A percentile compares a stretch with the other conserved stretches of the same genome.
These are phyloP conservation scores for Dipodascopsis uninucleata DNA, from an alignment of 805 yeast species.

Conservation along the genomic window DNA sequence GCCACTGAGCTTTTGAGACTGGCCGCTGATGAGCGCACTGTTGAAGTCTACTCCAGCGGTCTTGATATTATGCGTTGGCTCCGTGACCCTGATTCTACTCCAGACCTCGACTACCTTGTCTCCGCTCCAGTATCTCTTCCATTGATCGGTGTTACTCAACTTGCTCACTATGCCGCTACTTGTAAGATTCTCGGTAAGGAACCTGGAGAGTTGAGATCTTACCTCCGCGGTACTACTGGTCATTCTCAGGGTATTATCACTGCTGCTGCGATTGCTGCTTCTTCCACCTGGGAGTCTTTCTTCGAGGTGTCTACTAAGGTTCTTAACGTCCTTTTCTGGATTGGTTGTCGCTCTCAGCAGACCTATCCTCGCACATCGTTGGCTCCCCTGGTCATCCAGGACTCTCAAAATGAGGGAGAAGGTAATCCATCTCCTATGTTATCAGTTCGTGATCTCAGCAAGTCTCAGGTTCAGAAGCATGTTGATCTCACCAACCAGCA, in stretches of 20 bases:
- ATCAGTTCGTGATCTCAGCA: constrained; percentile 82
- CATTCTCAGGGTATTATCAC: constrained; percentile 65
- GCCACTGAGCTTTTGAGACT: constrained; percentile 66
- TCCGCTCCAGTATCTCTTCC: constrained; percentile 95
- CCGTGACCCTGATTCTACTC: constrained; percentile 76
- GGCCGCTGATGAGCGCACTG: constrained; percentile 68
- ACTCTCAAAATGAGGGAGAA: constrained; percentile 88
- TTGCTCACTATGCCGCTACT: constrained; percentile 87
- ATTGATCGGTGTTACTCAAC: constrained; percentile 91
- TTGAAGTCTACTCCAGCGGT: constrained; percentile 90
- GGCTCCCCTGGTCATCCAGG: constrained; percentile 90
- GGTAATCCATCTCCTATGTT: constrained; percentile 98
- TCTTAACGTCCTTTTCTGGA: constrained; percentile 79
- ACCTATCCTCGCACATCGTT: constrained; percentile 90
- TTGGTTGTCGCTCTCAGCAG: constrained; percentile 88
- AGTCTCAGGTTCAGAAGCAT: constrained; percentile 70
- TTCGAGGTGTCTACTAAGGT: constrained; percentile 69
- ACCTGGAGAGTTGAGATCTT: constrained; percentile 80
- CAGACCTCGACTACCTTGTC: constrained; percentile 81
- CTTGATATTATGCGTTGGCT: constrained; percentile 87
- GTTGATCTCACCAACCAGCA: constrained; percentile 88
- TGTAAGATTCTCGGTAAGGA: constrained; percentile 77
- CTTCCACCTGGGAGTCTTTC: constrained; percentile 83
- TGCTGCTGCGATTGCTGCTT: constrained; percentile 81
- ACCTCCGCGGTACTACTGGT: constrained; percentile 48